phyloP scores from a whole-genome alignment of 768 basidiomycete species.

The Lactarius akahatsu region DNA sequence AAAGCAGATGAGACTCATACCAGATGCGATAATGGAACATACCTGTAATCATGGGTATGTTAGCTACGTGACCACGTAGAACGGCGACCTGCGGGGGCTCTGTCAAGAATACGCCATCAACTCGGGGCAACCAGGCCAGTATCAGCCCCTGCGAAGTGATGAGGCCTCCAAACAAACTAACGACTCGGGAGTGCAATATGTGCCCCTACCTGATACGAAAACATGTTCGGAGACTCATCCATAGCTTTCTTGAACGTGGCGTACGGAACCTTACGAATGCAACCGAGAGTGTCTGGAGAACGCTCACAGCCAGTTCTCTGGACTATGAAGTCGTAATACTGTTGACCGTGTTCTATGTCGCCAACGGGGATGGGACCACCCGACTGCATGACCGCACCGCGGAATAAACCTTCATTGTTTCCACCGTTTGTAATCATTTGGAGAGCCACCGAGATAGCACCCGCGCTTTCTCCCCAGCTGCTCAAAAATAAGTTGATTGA shows the following conservation, averaged over 20 bases:
- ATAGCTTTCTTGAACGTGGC: conserved; percentile 36
- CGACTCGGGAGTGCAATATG: not conserved
- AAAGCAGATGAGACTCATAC: conserved; percentile 6
- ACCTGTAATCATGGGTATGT: conserved; percentile 31
- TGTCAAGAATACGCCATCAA: conserved; percentile 33
- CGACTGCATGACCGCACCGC: conserved; percentile 47
- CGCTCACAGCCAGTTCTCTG: conserved; percentile 38
- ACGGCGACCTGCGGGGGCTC: conserved; percentile 31
- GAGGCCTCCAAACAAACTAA: not conserved
- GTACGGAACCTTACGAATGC: conserved; percentile 43
- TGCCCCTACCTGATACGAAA: conserved; percentile 36
- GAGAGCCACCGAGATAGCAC: conserved; percentile 47
- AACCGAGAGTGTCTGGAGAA: conserved; percentile 41
- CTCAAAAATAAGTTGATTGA: conserved; percentile 15
- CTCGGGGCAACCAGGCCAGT: conserved; percentile 32
- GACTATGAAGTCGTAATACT: conserved; percentile 45
- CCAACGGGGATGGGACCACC: conserved; percentile 40
- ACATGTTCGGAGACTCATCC: conserved; percentile 36
- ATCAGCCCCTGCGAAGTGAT: conserved; percentile 29
- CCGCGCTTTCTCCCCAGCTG: conserved; percentile 54
- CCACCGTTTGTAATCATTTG: conserved; percentile 47
- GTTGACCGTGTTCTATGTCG: conserved; percentile 35
- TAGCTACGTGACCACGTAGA: conserved; percentile 27
- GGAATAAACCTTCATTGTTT: conserved; percentile 41
- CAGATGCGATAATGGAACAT: not conserved